Evolutionary conservation across 2,329 filamentous ascomycete genomes (phyloP).

Genomic region (Diplodia corticola): DNA sequence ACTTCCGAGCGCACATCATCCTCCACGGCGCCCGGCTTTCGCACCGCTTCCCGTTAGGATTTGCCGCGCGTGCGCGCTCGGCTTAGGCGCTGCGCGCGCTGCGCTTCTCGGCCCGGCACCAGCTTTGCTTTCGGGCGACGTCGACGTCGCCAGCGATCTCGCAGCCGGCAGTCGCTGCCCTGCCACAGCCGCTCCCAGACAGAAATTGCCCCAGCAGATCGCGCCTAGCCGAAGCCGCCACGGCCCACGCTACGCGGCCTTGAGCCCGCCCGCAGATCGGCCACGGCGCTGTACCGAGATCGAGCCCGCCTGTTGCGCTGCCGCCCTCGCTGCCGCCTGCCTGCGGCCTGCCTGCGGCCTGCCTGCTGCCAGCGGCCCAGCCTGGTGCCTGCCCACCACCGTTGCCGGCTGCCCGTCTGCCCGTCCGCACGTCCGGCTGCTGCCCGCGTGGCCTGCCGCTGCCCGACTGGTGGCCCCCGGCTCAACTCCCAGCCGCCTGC

Average conservation of each 20-base stretch:
- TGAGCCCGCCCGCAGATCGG: slow-evolving; percentile 12
- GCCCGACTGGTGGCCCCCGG: not conserved
- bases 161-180: not conserved
- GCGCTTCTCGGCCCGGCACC: slow-evolving; percentile 8
- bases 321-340: no score
- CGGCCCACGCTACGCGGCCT: not conserved
- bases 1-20: slow-evolving; percentile 16
- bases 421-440: not conserved
- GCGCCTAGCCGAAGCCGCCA: not conserved
- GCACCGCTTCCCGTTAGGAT: slow-evolving; percentile 15
- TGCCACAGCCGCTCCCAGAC: slow-evolving; percentile 2
- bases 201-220: slow-evolving; percentile 7
- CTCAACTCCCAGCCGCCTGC: not conserved
- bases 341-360: not conserved
- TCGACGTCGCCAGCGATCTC: not conserved
- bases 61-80: slow-evolving; percentile 12
- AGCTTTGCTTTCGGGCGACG: slow-evolving; percentile 8
- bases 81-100: not conserved
- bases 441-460: not conserved
- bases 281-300: not conserved
- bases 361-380: no score
- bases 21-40: slow-evolving; percentile 7
- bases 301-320: not conserved
- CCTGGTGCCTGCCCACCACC: not conserved
- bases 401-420: not conserved